A percentile compares a stretch with the other conserved stretches of the same genome.
phyloP scores from a whole-genome alignment of 257 asterid species.

The Nicotiana noctiflora region DNA sequence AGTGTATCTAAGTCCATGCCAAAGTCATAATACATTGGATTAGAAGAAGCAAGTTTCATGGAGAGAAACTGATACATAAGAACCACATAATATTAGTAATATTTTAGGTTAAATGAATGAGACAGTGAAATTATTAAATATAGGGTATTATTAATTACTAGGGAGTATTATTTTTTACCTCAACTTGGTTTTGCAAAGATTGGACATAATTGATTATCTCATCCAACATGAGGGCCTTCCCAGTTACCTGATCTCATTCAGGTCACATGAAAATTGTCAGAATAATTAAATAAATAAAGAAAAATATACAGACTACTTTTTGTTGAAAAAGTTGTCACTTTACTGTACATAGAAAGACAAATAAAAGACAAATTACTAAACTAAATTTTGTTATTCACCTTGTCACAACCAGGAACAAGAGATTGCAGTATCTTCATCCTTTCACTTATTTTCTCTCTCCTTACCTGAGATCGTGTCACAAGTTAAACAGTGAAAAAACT shows the following conservation, averaged over 20 bases:
- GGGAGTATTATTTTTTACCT: conserved; percentile 33
- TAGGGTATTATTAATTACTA: neutral
- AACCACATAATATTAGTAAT: neutral
- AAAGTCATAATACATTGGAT: conserved; percentile 60
- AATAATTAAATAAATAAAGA: neutral
- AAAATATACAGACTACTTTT: neutral
- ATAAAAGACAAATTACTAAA: conserved; percentile 14
- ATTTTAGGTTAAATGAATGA: neutral
- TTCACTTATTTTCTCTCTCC: conserved; percentile 85
- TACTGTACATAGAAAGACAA: neutral
- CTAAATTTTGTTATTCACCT: conserved; percentile 31
- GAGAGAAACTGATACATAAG: conserved; percentile 61
- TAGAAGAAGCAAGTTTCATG: conserved; percentile 75
- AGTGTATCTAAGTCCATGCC: conserved; percentile 62
- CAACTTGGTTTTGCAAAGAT: conserved; percentile 84
- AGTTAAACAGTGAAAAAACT: neutral
- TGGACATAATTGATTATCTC: conserved; percentile 87
- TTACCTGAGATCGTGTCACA: conserved; percentile 34
- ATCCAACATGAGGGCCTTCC: conserved; percentile 97
- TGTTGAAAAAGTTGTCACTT: neutral
- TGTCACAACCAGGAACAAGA: conserved; percentile 87
- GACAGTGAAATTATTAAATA: neutral
- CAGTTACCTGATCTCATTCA: conserved; percentile 61
- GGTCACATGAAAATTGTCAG: conserved; percentile 31
- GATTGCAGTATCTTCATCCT: conserved; percentile 75